These are phyloP conservation scores for Epichloe sp. DNA, from an alignment of 2,329 filamentous ascomycete genomes.

Conservation along the genomic window DNA sequence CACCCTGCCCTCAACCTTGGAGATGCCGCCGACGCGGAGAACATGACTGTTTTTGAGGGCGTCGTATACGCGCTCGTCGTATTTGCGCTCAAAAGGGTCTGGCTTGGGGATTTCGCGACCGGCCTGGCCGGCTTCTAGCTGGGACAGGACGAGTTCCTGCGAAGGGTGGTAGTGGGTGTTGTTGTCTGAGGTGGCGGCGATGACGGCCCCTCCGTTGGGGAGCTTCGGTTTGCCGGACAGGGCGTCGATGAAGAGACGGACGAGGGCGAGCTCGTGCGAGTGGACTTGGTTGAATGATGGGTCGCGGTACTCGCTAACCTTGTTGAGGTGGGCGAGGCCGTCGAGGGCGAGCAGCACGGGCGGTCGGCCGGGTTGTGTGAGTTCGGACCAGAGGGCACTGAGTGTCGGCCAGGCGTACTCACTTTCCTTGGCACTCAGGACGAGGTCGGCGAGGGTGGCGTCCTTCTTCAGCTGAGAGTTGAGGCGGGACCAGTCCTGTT, in stretches of 20 bases:
- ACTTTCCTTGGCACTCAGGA: constrained; percentile 57
- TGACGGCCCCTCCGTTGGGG: constrained; percentile 63
- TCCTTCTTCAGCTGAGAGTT: constrained; percentile 32
- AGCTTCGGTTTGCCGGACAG: constrained; percentile 46
- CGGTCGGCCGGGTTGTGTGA: constrained; percentile 39
- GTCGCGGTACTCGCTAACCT: constrained; percentile 59
- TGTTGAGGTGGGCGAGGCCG: constrained; percentile 71
- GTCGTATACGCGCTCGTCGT: constrained; percentile 43
- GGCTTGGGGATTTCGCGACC: constrained; percentile 24
- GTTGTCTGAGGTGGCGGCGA: constrained; percentile 61
- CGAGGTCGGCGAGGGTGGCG: constrained; percentile 55
- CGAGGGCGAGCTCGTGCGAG: constrained; percentile 67
- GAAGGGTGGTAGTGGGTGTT: constrained; percentile 54
- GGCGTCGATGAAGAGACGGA: constrained; percentile 61
- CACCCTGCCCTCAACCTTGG: constrained; percentile 58
- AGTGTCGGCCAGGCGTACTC: constrained; percentile 73
- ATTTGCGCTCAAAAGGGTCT: constrained; percentile 42
- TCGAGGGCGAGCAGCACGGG: constrained; percentile 66
- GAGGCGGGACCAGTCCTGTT: constrained; percentile 30
- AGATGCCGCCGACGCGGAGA: constrained; percentile 52
- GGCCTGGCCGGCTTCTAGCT: constrained; percentile 34
- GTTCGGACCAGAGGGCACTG: constrained; percentile 67
- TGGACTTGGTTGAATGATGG: constrained; percentile 64
- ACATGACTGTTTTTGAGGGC: constrained; percentile 37
- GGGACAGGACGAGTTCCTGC: constrained; percentile 53